These are phyloP conservation scores for Adenanthera pavonina DNA, from an alignment of 306 rosid genomes.

Conservation along the genomic window DNA sequence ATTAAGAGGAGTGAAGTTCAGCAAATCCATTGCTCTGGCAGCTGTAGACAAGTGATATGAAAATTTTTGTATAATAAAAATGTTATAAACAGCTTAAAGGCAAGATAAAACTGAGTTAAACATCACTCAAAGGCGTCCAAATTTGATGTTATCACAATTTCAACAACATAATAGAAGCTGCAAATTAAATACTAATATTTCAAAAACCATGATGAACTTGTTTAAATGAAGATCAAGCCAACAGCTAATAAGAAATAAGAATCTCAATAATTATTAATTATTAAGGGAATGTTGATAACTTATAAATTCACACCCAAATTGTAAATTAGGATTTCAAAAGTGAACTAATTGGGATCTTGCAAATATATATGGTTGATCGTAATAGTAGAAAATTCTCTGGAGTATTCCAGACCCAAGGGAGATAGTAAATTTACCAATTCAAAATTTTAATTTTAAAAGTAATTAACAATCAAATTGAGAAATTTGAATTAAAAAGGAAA, in stretches of 20 bases:
- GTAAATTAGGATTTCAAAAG: too few species aligned
- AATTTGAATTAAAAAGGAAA: too few species aligned
- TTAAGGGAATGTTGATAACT: too few species aligned
- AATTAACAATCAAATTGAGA: too few species aligned
- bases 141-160: not conserved
- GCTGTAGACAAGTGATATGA: constrained; percentile 56
- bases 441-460: too few species aligned
- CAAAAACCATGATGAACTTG: not conserved
- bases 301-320: too few species aligned
- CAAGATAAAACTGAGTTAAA: not conserved
- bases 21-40: constrained; percentile 89
- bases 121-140: not conserved
- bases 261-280: not conserved
- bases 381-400: too few species aligned
- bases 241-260: not conserved
- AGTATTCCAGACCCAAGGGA: too few species aligned
- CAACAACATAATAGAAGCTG: constrained; percentile 9
- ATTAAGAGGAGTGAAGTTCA: constrained; percentile 87
- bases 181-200: not conserved
- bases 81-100: constrained; percentile 15
- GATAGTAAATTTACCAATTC: too few species aligned
- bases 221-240: not conserved
- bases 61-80: not conserved
- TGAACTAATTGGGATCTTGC: too few species aligned
- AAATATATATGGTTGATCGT: too few species aligned